Conservation (phyloP, 1,139 yeast species). For the Yamadazyma blattariae region DNA sequence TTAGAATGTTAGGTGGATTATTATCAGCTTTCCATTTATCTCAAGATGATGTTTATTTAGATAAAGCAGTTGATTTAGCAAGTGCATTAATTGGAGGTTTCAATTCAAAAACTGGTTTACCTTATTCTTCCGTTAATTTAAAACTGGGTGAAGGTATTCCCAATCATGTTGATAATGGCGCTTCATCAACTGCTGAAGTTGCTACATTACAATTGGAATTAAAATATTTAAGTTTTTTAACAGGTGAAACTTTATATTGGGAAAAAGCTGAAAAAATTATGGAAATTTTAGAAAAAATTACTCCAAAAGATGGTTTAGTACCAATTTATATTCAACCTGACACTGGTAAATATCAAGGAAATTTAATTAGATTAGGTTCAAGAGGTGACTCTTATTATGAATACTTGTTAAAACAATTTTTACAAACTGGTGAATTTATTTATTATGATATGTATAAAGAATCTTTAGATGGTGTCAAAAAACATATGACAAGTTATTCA, state of each 20-base stretch:
- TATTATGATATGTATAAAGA: slow-evolving; percentile 76
- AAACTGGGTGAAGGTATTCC: slow-evolving; percentile 57
- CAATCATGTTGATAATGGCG: slow-evolving; percentile 62
- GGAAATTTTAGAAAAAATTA: slow-evolving; percentile 54
- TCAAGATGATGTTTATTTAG: slow-evolving; percentile 66
- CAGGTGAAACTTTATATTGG: slow-evolving; percentile 83
- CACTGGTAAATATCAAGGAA: slow-evolving; percentile 66
- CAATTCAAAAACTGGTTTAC: slow-evolving; percentile 62
- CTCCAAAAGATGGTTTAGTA: slow-evolving; percentile 71
- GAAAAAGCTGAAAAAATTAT: slow-evolving; percentile 70
- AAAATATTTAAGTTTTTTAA: slow-evolving; percentile 74
- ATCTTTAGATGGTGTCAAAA: slow-evolving; percentile 67
- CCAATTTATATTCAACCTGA: slow-evolving; percentile 80
- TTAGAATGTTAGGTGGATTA: slow-evolving; percentile 90
- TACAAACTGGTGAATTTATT: slow-evolving; percentile 70
- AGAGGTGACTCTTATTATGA: slow-evolving; percentile 95
- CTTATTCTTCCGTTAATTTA: slow-evolving; percentile 77
- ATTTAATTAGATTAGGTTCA: slow-evolving; percentile 74
- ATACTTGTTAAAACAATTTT: slow-evolving; percentile 79
- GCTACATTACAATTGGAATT: slow-evolving; percentile 87
- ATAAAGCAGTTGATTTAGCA: slow-evolving; percentile 75
- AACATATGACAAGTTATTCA: slow-evolving; percentile 60
- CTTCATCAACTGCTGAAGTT: slow-evolving; percentile 84
- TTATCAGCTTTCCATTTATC: slow-evolving; percentile 78
- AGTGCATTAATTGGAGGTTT: slow-evolving; percentile 67